Evolutionary conservation across 352 stramenopile species (phyloP).

Genomic region (Phytophthora pinifolia): DNA sequence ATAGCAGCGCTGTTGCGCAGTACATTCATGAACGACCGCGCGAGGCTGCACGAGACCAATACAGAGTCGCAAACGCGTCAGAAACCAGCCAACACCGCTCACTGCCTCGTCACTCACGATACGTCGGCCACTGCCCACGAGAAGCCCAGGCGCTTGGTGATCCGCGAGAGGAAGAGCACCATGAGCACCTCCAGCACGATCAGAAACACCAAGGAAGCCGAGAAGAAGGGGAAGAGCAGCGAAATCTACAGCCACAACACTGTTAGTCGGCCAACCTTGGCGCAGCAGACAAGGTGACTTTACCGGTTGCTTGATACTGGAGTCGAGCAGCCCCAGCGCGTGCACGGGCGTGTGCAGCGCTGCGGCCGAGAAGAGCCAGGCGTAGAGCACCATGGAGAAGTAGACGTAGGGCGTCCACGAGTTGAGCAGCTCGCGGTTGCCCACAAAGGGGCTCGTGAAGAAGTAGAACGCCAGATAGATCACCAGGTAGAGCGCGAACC

Average conservation of each 20-base stretch:
- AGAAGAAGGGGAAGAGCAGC: conserved; percentile 87
- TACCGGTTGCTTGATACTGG: conserved; percentile 85
- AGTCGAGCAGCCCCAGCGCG: conserved; percentile 68
- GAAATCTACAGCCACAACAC: conserved; percentile 47
- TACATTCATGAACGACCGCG: conserved; percentile 80
- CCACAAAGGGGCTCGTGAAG: conserved; percentile 88
- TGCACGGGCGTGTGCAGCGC: conserved; percentile 76
- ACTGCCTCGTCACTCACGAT: conserved; percentile 40
- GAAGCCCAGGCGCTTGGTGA: conserved; percentile 54
- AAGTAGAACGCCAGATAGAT: conserved; percentile 89
- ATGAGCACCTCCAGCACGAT: conserved; percentile 72
- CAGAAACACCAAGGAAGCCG: conserved; percentile 74
- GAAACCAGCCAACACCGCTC: background rate
- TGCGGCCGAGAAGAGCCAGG: conserved; percentile 77
- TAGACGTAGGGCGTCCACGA: conserved; percentile 89
- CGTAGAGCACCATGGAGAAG: conserved; percentile 85
- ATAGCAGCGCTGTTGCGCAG: conserved; percentile 82
- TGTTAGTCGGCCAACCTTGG: background rate
- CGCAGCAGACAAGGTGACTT: conserved; percentile 3
- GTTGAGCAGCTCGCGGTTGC: conserved; percentile 81
- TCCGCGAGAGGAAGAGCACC: conserved; percentile 56
- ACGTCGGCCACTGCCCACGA: conserved; percentile 69
- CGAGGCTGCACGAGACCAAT: conserved; percentile 33
- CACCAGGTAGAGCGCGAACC: conserved; percentile 79
- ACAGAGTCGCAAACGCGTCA: background rate